phyloP scores from a whole-genome alignment of 1,139 yeast species.

The Yamadazyma membranifaciens region DNA sequence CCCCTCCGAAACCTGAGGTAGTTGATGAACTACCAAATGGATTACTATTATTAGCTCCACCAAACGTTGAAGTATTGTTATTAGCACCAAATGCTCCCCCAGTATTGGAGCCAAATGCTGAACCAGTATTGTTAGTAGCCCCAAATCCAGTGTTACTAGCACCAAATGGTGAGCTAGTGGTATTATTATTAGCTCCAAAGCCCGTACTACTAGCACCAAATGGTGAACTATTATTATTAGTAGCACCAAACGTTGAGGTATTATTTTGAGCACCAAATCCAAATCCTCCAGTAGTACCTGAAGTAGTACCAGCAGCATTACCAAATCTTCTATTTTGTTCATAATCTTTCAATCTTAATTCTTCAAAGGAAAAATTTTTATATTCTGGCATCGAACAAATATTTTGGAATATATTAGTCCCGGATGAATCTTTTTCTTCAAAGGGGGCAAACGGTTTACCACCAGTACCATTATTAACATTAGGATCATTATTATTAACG shows the following conservation, averaged over 20 bases:
- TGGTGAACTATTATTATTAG: slow-evolving; percentile 13
- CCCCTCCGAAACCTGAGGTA: slow-evolving; percentile 26
- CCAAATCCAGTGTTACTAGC: slow-evolving; percentile 20
- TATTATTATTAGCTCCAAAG: slow-evolving; percentile 20
- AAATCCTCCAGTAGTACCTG: slow-evolving; percentile 36
- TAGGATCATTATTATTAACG: slow-evolving; percentile 30
- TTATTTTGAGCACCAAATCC: slow-evolving; percentile 18
- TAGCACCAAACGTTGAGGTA: slow-evolving; percentile 28
- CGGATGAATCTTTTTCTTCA: slow-evolving; percentile 69
- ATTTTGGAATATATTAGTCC: slow-evolving; percentile 63
- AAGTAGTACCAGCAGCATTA: slow-evolving; percentile 25
- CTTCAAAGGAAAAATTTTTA: slow-evolving; percentile 77
- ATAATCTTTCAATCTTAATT: slow-evolving; percentile 85
- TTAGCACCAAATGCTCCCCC: slow-evolving; percentile 16
- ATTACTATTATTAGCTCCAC: slow-evolving; percentile 17
- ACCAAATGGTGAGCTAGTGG: slow-evolving; percentile 11
- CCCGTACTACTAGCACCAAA: slow-evolving; percentile 11
- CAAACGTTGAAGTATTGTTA: slow-evolving; percentile 20
- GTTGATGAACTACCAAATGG: slow-evolving; percentile 1
- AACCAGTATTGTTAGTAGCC: slow-evolving; percentile 15
- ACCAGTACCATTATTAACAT: slow-evolving; percentile 66
- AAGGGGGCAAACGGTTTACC: slow-evolving; percentile 62
- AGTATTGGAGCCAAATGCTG: slow-evolving; percentile 14
- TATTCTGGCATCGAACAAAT: slow-evolving; percentile 91
- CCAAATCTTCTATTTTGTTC: slow-evolving; percentile 69